Base-by-base conservation (phyloP, 352 stramenopile genomes). In the Plasmopara halstedii region DNA sequence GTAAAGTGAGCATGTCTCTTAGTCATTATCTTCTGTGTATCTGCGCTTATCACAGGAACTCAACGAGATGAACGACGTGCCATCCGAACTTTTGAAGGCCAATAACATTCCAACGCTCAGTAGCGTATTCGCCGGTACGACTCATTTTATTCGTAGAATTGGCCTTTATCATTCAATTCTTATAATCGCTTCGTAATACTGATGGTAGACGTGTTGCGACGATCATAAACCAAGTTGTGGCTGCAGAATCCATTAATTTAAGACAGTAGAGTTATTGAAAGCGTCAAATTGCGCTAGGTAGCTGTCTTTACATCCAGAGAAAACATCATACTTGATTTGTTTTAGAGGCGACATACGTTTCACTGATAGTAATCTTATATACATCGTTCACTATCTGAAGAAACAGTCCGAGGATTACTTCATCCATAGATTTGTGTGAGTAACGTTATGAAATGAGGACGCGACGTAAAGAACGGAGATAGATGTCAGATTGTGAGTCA, bases 31-130 rank as follows among this genome's bases (percentile, higher is more conserved):
- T 2, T 40, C 27, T 50, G 1, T 42, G 7, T 45, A 15, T 53
- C 26, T 58, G 37, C 35, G 1, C 23, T 38, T 46, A 22, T 43
- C 22, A 14, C 36, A 91, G 80, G 57, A 91, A 56, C 53, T 91
- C 37, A 91, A 92, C 46, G 80, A 92, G 60, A 70, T 89, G 68
- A 78, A 70, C 47, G 80, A 92, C 60, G 49, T 92, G 42, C 69
- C 80, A n/a, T 46, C 64, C 15, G 80, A 89, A 19, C 73, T 89
- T 31, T 46, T 92, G 20, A 70, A 83, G 37, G 62, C 73, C 23
- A 87, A 92, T 69, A 85, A 88, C 52, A 77, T 87, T 34, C n/a
- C 45, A 18, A 89, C 75, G 39, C 62, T 92, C 45, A 56, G 72
- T 20, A 72, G 58, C 10, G 78, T 92, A 22, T 92, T 92, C 56